Evolutionary conservation across 2,329 filamentous ascomycete genomes (phyloP).

Genomic region (Oidium heveae): DNA sequence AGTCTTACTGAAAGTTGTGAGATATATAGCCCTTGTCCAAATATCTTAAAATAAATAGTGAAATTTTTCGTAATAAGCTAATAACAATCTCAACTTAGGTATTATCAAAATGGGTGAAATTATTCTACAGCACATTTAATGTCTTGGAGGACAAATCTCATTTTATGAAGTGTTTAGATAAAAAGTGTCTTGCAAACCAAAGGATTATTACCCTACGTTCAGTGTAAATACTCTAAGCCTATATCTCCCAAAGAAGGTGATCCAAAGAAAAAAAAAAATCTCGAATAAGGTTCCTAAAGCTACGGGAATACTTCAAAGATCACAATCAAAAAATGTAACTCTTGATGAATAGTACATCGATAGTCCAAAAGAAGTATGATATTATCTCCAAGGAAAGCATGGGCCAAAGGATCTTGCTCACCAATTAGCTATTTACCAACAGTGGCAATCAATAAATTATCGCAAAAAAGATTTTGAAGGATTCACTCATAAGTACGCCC

Average conservation of each 20-base stretch:
- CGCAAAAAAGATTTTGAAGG: not conserved
- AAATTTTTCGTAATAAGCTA: too few species aligned
- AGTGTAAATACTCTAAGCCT: not conserved
- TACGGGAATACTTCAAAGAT: not conserved
- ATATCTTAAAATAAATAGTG: too few species aligned
- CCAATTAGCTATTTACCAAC: not conserved
- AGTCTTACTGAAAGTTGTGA: too few species aligned
- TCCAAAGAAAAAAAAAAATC: not conserved
- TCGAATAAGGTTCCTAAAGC: not conserved
- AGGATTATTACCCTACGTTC: not conserved
- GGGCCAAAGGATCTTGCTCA: not conserved
- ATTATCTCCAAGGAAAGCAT: not conserved
- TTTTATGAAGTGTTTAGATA: not conserved
- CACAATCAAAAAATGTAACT: not conserved
- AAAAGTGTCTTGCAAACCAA: not conserved
- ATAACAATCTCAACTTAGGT: too few species aligned
- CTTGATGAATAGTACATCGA: not conserved
- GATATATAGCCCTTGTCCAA: too few species aligned
- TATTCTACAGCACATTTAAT: not conserved
- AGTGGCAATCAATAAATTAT: not conserved
- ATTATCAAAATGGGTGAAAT: not conserved
- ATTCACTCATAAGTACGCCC: not conserved
- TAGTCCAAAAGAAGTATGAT: not conserved
- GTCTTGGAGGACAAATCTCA: not conserved
- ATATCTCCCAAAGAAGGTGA: not conserved